A percentile compares a stretch with the other conserved stretches of the same genome.
Evolutionary conservation across 495 filamentous ascomycete species (phyloP).

Genomic region (Penicillium malachiteum): DNA sequence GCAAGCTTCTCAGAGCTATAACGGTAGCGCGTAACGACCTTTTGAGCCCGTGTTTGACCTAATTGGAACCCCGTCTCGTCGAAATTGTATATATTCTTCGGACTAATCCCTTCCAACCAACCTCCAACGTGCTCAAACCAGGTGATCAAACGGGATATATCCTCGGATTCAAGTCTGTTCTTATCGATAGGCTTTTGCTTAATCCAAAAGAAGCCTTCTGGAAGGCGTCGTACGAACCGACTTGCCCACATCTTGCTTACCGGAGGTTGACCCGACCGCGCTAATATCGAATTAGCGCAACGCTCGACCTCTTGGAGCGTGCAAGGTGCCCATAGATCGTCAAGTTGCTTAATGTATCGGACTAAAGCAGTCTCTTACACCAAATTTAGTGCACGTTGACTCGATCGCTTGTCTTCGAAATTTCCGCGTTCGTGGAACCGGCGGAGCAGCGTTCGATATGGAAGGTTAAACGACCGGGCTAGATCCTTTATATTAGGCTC

Average conservation of each 20-base stretch:
- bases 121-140: neutral
- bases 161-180: neutral
- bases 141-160: neutral
- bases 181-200: neutral
- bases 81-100: neutral
- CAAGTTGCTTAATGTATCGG: neutral
- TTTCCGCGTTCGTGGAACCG: neutral
- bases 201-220: neutral
- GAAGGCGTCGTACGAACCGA: neutral
- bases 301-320: neutral
- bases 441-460: neutral
- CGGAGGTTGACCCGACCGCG: neutral
- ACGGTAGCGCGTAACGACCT: neutral
- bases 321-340: neutral
- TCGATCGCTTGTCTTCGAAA: too few species aligned
- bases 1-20: neutral
- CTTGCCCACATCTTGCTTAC: neutral
- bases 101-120: neutral
- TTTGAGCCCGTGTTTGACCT: neutral
- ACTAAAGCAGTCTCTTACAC: neutral
- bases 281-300: neutral
- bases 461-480: neutral
- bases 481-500: neutral
- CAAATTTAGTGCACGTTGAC: neutral
- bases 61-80: neutral